Evolutionary conservation across 1,139 yeast species (phyloP).

Genomic region (Saccharomyces hybrid): DNA sequence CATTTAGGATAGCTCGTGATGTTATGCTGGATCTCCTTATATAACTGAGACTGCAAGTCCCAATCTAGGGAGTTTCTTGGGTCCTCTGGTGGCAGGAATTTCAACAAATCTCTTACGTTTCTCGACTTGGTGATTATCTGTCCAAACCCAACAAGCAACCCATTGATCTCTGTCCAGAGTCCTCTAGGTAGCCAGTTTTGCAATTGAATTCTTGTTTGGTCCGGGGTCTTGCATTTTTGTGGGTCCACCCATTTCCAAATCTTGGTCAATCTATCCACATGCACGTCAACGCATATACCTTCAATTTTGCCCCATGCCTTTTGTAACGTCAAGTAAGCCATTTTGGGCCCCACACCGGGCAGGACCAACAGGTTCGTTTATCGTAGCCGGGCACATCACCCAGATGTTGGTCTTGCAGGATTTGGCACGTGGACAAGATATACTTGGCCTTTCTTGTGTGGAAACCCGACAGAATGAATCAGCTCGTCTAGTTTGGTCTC

Average conservation of each 20-base stretch:
- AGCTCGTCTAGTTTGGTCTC: constrained; percentile 56
- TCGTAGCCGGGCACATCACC: constrained; percentile 65
- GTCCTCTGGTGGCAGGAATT: constrained; percentile 37
- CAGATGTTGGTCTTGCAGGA: constrained; percentile 43
- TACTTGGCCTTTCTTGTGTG: constrained; percentile 71
- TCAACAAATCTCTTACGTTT: constrained; percentile 57
- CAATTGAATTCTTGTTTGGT: constrained; percentile 58
- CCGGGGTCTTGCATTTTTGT: constrained; percentile 55
- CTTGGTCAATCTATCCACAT: constrained; percentile 70
- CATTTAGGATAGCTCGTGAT: constrained; percentile 4
- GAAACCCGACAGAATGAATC: constrained; percentile 84
- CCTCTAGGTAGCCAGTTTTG: constrained; percentile 69
- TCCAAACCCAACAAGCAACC: constrained; percentile 85
- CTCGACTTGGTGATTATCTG: constrained; percentile 77
- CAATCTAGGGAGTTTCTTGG: constrained; percentile 14
- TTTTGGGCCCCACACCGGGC: constrained; percentile 95
- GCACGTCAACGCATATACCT: constrained; percentile 94
- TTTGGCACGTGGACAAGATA: constrained; percentile 52
- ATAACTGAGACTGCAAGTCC: constrained; percentile 4
- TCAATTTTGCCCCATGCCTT: constrained; percentile 67
- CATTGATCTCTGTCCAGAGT: constrained; percentile 78
- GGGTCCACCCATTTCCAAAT: constrained; percentile 73
- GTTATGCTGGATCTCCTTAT: constrained; percentile 3
- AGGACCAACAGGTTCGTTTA: constrained; percentile 58
- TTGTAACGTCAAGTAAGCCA: constrained; percentile 79